Base-by-base conservation (phyloP, 1,139 yeast genomes). In the Kazachstania sp. region DNA sequence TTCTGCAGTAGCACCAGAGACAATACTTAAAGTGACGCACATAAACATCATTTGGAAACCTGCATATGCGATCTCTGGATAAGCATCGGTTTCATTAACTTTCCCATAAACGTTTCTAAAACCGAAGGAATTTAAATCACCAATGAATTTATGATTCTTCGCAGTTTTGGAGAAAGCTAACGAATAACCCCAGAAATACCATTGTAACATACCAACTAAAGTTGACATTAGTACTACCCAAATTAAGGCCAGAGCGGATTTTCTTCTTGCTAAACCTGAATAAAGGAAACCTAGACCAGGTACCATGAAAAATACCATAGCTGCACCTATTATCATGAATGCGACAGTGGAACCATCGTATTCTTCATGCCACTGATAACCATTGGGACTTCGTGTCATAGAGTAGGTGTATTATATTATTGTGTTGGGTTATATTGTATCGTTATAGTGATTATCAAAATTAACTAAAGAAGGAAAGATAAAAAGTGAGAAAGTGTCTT, bases 171-270 rank as follows among this genome's bases (percentile, higher is more conserved):
- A 81, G 60, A 92, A 88, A 3, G 97, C 95, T 43, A 92, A 70
- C 0, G 96, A 86, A 64, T 86, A 92, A 23, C 97, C 97, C 97
- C 97, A 92, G 63, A 92, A 87, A 67, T 88, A 92, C 97, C 97
- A 92, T 65, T 87, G 96, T 62, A 87, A 78, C 46, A 80, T 73
- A 2, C 87, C 90, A n/a, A 90, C 81, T 55, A 83, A 75, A 15
- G 86, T 80, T 6, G 90, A 78, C 77, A 84, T 78, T 45, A 87
- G 66, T 13, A 80, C 80, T 16, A 83, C 80, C 87, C 95, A 88
- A 46, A 92, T 82, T 79, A 88, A 78, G 20, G 95, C 84, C 45
- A 90, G 72, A 0, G 97, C 97, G 29, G 90, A 81, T 67, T 90
- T 90, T 61, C 97, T 74, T 61, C 97, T 74, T 20, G 97, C 94